A percentile compares a stretch with the other conserved stretches of the same genome.
These are phyloP conservation scores for Serendipita sp. DNA, from an alignment of 1,284 basidiomycete genomes.

Conservation along the genomic window DNA sequence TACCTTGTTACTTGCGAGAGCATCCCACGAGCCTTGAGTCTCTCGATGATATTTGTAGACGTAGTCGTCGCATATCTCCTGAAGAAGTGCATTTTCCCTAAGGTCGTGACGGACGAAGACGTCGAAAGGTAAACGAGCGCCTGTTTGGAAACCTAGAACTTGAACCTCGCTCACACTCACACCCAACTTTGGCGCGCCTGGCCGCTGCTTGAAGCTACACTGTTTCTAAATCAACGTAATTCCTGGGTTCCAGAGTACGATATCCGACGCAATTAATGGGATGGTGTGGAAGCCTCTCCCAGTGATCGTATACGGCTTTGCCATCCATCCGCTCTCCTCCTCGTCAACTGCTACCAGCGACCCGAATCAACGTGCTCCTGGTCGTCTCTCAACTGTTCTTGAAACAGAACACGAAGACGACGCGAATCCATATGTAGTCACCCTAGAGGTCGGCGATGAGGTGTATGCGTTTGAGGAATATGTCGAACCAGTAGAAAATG, in stretches of 20 bases:
- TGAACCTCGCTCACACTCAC: background rate
- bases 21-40: background rate
- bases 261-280: background rate
- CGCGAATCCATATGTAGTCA: slow-evolving; percentile 59
- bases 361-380: slow-evolving; percentile 25
- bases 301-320: slow-evolving; percentile 70
- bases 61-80: background rate
- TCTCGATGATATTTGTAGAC: background rate
- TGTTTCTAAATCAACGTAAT: background rate
- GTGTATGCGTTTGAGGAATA: slow-evolving; percentile 93
- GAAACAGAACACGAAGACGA: slow-evolving; percentile 43
- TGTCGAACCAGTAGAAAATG: slow-evolving; percentile 33
- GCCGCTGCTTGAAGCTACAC: background rate
- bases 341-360: slow-evolving; percentile 21
- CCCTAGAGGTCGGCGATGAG: slow-evolving; percentile 83
- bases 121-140: background rate
- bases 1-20: background rate
- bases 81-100: background rate
- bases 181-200: background rate
- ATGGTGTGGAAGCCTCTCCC: slow-evolving; percentile 64
- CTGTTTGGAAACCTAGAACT: background rate
- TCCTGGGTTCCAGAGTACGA: background rate
- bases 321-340: slow-evolving; percentile 60
- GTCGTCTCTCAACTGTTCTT: slow-evolving; percentile 51
- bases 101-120: background rate